Conservation (phyloP, 345 rosid species). For the Rubroshorea leprosula region DNA sequence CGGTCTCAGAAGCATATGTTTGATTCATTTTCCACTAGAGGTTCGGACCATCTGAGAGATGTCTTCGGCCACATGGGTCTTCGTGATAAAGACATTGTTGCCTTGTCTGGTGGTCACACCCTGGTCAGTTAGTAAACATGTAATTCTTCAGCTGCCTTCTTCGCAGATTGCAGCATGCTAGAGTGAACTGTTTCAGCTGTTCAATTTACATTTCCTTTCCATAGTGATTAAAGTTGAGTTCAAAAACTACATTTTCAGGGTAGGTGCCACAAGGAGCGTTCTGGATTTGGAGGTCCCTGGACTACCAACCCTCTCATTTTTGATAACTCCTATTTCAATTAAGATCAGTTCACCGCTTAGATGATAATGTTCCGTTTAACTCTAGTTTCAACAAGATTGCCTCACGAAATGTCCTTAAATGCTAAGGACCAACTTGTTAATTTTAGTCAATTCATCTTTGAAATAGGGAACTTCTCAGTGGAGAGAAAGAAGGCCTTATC, state of each 20-base stretch:
- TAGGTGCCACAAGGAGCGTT: constrained; percentile 89
- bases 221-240: background rate
- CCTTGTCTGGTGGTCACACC: constrained; percentile 83
- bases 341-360: constrained; percentile 4
- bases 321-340: constrained; percentile 86
- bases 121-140: constrained; percentile 36
- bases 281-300: constrained; percentile 95
- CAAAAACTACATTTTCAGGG: constrained; percentile 37
- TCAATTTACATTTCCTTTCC: background rate
- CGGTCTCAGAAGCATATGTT: too few species aligned
- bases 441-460: background rate
- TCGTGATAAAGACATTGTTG: constrained; percentile 76
- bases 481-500: constrained; percentile 77
- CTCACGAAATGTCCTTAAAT: background rate
- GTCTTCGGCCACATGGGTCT: constrained; percentile 92
- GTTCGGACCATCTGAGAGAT: constrained; percentile 72
- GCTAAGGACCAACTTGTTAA: too few species aligned
- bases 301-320: constrained; percentile 78
- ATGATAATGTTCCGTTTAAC: background rate
- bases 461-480: constrained; percentile 63
- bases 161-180: background rate
- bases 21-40: constrained; percentile 20
- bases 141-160: background rate
- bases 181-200: too few species aligned
- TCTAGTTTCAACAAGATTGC: background rate